Evolutionary conservation across 345 rosid genomes (phyloP).

Genomic region (Corymbia maculata): DNA sequence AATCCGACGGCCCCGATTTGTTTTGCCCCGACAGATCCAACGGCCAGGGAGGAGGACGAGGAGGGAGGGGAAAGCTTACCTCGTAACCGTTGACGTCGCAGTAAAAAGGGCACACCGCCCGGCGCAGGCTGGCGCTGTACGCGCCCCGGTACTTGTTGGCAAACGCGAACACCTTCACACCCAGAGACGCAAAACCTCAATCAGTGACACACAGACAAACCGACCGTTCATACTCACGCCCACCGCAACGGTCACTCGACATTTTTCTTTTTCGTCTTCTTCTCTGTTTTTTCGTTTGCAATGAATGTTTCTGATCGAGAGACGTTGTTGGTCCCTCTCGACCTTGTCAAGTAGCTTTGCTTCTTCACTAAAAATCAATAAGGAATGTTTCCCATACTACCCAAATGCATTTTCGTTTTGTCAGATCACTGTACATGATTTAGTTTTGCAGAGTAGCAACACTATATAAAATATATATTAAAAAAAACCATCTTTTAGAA

Average conservation of each 20-base stretch:
- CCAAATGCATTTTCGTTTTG: not conserved
- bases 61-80: slow-evolving; percentile 19
- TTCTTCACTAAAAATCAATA: not conserved
- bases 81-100: slow-evolving; percentile 92
- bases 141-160: slow-evolving; percentile 89
- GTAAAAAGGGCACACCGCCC: slow-evolving; percentile 92
- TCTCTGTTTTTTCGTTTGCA: not conserved
- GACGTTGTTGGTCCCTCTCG: not conserved
- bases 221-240: not conserved
- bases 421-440: not conserved
- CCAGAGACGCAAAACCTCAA: not conserved
- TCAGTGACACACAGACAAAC: not conserved
- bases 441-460: not conserved
- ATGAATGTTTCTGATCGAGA: not conserved
- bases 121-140: slow-evolving; percentile 54
- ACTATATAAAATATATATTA: not conserved
- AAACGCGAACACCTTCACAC: slow-evolving; percentile 69
- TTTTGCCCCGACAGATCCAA: not conserved
- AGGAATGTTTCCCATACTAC: not conserved
- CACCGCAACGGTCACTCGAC: not conserved
- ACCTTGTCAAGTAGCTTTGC: not conserved
- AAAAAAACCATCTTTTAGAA: not conserved
- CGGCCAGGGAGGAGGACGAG: not conserved
- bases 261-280: not conserved
- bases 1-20: not conserved